These are phyloP conservation scores for Schizosaccharomyces octosporus DNA, from an alignment of 805 yeast genomes.

Conservation along the genomic window DNA sequence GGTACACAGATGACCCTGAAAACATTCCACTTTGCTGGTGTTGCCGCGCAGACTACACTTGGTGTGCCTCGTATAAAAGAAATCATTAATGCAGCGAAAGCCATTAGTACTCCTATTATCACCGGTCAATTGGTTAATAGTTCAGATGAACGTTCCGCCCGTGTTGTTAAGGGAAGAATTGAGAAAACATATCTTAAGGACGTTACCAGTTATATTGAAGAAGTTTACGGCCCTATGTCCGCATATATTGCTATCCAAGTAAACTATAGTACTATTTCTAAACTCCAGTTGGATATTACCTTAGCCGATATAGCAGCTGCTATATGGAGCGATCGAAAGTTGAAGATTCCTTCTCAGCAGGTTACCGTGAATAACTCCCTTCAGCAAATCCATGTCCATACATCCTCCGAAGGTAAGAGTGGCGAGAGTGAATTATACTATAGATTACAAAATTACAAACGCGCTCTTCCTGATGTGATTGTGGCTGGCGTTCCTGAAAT, in stretches of 20 bases:
- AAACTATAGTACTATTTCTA: slow-evolving; percentile 65
- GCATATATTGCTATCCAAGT: slow-evolving; percentile 62
- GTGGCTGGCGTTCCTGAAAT: slow-evolving; percentile 85
- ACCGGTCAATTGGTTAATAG: slow-evolving; percentile 82
- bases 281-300: slow-evolving; percentile 66
- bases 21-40: slow-evolving; percentile 98
- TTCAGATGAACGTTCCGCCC: slow-evolving; percentile 87
- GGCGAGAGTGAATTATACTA: slow-evolving; percentile 32
- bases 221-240: slow-evolving; percentile 60
- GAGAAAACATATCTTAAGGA: slow-evolving; percentile 79
- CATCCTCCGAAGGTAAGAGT: slow-evolving; percentile 10
- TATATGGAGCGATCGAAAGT: slow-evolving; percentile 59
- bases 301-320: slow-evolving; percentile 72
- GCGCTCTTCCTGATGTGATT: slow-evolving; percentile 65
- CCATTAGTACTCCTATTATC: slow-evolving; percentile 87
- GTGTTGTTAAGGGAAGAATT: slow-evolving; percentile 92
- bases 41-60: slow-evolving; percentile 92
- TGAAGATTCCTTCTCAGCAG: slow-evolving; percentile 36
- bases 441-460: slow-evolving; percentile 69
- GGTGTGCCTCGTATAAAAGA: slow-evolving; percentile 99
- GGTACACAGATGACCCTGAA: slow-evolving; percentile 96
- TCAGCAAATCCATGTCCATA: neutral
- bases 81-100: slow-evolving; percentile 88
- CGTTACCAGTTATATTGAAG: slow-evolving; percentile 73
- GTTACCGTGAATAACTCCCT: neutral